Percentiles rank a stretch among this genome's conserved stretches.
Evolutionary conservation across 2,329 filamentous ascomycete genomes (phyloP).

Genomic region (Colletotrichum tropicale): DNA sequence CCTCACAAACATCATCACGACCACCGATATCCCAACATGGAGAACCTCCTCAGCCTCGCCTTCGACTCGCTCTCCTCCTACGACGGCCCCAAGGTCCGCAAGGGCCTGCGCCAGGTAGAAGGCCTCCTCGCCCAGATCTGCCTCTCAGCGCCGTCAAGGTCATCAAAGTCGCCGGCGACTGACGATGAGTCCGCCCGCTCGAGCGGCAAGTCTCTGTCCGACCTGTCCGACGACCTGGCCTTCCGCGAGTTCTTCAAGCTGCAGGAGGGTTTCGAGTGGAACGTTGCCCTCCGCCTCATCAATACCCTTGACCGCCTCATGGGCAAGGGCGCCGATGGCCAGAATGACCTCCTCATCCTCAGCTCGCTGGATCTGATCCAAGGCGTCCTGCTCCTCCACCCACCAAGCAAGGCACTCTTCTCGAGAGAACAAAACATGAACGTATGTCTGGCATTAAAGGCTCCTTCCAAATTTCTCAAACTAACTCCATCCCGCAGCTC

Average conservation of each 20-base stretch:
- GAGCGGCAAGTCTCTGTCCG: slow-evolving; percentile 64
- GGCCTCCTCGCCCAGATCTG: slow-evolving; percentile 94
- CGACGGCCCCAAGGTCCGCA: slow-evolving; percentile 87
- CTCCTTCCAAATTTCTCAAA: not conserved
- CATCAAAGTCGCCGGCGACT: slow-evolving; percentile 22
- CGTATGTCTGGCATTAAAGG: slow-evolving; percentile 45
- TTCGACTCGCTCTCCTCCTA: slow-evolving; percentile 97
- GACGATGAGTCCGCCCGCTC: not conserved
- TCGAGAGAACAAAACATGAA: slow-evolving; percentile 94
- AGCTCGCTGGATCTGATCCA: slow-evolving; percentile 89
- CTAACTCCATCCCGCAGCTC: slow-evolving; percentile 51
- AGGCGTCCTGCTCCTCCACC: slow-evolving; percentile 85
- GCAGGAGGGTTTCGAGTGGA: slow-evolving; percentile 98
- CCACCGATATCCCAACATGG: slow-evolving; percentile 61
- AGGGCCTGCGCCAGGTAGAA: slow-evolving; percentile 92
- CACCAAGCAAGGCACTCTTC: slow-evolving; percentile 86
- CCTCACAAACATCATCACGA: slow-evolving; percentile 25
- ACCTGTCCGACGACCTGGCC: slow-evolving; percentile 81
- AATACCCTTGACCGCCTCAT: slow-evolving; percentile 85
- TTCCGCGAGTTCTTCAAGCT: slow-evolving; percentile 96
- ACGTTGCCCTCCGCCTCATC: slow-evolving; percentile 86
- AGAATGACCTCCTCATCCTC: slow-evolving; percentile 88
- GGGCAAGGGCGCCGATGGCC: slow-evolving; percentile 79
- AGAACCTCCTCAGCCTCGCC: slow-evolving; percentile 86
- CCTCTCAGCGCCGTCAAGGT: slow-evolving; percentile 58